phyloP scores from a whole-genome alignment of 306 rosid species.

The Pueraria montana region DNA sequence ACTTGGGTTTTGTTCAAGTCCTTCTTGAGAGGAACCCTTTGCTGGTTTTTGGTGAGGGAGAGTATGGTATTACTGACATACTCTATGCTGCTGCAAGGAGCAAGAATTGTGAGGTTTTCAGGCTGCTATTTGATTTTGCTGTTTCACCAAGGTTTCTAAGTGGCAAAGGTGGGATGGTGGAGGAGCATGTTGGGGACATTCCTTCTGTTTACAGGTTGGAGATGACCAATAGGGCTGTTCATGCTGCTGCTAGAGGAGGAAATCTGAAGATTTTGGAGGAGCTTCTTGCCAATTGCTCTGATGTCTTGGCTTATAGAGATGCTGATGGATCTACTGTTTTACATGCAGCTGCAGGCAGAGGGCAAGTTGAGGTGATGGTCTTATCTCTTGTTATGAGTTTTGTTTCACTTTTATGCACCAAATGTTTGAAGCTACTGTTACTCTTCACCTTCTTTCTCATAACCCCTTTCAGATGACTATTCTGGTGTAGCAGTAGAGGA shows the following conservation, averaged over 20 bases:
- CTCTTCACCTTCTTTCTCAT: constrained; percentile 4
- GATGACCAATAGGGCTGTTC: constrained; percentile 87
- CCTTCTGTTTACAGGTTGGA: constrained; percentile 86
- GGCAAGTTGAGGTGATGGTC: constrained; percentile 82
- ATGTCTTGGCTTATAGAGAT: constrained; percentile 88
- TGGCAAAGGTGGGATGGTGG: constrained; percentile 65
- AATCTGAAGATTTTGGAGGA: constrained; percentile 76
- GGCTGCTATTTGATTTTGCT: constrained; percentile 67
- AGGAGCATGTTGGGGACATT: constrained; percentile 73
- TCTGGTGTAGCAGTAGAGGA: not conserved
- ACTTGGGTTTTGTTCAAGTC: constrained; percentile 61
- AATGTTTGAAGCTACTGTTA: not conserved
- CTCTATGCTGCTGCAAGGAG: constrained; percentile 59
- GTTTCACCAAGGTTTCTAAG: constrained; percentile 75
- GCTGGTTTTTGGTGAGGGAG: constrained; percentile 58
- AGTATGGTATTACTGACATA: constrained; percentile 56
- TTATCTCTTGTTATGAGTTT: not conserved
- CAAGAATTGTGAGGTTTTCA: constrained; percentile 54
- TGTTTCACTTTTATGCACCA: constrained; percentile 17
- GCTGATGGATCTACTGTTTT: constrained; percentile 81
- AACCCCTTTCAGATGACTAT: not conserved
- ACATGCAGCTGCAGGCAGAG: constrained; percentile 97
- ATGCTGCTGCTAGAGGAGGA: constrained; percentile 98
- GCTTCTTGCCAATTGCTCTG: constrained; percentile 73
- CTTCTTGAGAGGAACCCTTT: constrained; percentile 57